Conservation (phyloP, 148 eudicot genomes). For the Silene conica region DNA sequence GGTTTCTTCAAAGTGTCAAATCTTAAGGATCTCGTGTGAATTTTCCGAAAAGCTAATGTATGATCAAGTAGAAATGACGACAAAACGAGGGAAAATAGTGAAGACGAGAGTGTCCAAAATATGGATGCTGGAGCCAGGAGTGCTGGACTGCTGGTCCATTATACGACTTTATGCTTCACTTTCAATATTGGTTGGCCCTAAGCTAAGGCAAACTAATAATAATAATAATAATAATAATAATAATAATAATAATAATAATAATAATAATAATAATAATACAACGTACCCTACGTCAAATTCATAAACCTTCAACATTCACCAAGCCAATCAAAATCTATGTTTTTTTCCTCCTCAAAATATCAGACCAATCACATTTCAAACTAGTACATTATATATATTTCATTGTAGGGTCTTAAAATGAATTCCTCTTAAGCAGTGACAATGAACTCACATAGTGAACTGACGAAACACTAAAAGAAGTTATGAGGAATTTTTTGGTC, state of each 20-base stretch:
- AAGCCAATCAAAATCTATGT: background rate
- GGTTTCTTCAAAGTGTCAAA: constrained; percentile 17
- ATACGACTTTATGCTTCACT: background rate
- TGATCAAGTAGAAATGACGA: background rate
- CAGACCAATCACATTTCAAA: background rate
- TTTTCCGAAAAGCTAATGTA: background rate
- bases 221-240: no score
- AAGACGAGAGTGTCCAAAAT: background rate
- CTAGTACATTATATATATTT: background rate
- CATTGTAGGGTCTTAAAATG: background rate
- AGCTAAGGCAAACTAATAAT: no score
- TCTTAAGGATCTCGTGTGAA: no score
- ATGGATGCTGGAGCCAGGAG: background rate
- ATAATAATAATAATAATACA: no score
- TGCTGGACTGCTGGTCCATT: constrained; percentile 10
- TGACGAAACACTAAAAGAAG: no score
- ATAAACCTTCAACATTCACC: background rate
- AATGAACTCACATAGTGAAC: no score
- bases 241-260: no score
- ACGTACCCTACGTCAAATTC: background rate
- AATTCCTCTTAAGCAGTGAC: no score
- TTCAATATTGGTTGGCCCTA: constrained; percentile 4
- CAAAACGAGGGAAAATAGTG: background rate
- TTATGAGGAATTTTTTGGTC: no score
- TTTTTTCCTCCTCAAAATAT: background rate